These are phyloP conservation scores for Cyberlindnera mrakii DNA, from an alignment of 805 yeast genomes.

Conservation along the genomic window DNA sequence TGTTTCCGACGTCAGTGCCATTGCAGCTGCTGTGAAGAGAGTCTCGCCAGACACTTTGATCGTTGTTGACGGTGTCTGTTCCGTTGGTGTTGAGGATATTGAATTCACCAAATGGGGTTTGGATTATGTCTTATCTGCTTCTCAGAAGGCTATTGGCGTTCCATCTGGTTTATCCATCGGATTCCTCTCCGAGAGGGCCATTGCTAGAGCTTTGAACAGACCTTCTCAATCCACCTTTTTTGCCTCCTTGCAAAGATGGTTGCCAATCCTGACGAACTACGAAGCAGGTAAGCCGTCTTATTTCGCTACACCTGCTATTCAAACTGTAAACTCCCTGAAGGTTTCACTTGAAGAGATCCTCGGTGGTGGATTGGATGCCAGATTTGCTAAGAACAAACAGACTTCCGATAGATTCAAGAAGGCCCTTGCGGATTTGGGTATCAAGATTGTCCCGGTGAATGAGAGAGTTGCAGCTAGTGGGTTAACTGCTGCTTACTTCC, in stretches of 20 bases:
- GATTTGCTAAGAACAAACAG: constrained; percentile 57
- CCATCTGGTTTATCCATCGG: constrained; percentile 88
- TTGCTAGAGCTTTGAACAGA: constrained; percentile 48
- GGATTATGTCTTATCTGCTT: constrained; percentile 84
- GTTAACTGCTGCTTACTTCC: constrained; percentile 77
- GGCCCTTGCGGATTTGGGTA: constrained; percentile 46
- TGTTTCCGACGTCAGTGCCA: constrained; percentile 58
- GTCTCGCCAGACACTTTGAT: constrained; percentile 76
- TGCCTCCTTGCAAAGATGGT: constrained; percentile 77
- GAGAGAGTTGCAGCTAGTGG: constrained; percentile 76
- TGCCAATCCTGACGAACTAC: constrained; percentile 81
- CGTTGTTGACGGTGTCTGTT: constrained; percentile 92
- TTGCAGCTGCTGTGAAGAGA: constrained; percentile 54
- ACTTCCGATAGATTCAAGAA: constrained; percentile 64
- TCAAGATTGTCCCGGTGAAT: constrained; percentile 58
- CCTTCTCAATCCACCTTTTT: constrained; percentile 43
- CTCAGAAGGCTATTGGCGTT: constrained; percentile 93
- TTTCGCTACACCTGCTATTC: constrained; percentile 97
- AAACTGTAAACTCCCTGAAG: constrained; percentile 73
- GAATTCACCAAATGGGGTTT: constrained; percentile 86
- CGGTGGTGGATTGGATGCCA: constrained; percentile 43
- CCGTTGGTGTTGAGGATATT: constrained; percentile 82
- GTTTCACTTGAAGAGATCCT: constrained; percentile 71
- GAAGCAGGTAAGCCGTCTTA: constrained; percentile 78
- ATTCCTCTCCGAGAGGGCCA: constrained; percentile 69